phyloP scores from a whole-genome alignment of 345 rosid genomes.

The Viola odorata region DNA sequence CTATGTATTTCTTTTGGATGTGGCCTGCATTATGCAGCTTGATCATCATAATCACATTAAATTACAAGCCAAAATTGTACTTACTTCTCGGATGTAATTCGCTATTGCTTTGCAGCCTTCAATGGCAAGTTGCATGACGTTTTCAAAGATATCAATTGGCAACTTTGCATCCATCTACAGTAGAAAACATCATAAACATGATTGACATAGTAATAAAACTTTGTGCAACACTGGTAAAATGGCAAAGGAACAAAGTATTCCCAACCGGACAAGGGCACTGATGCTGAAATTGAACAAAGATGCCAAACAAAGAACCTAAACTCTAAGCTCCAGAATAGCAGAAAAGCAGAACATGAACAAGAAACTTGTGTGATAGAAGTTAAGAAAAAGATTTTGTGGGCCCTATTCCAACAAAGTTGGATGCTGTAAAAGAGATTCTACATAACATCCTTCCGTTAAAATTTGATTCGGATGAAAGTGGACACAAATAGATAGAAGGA shows the following conservation, averaged over 20 bases:
- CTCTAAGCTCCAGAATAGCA: too few relatives aligned
- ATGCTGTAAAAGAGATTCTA: too few relatives aligned
- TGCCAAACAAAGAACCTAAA: too few relatives aligned
- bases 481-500: too few relatives aligned
- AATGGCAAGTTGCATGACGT: slow-evolving; percentile 73
- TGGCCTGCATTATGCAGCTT: not conserved
- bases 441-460: too few relatives aligned
- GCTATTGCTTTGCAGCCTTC: slow-evolving; percentile 93
- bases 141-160: slow-evolving; percentile 67
- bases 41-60: not conserved
- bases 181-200: not conserved
- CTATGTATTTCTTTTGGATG: not conserved
- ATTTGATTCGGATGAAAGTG: too few relatives aligned
- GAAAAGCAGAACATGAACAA: too few relatives aligned
- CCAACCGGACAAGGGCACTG: not conserved
- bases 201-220: not conserved
- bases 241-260: not conserved
- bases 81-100: slow-evolving; percentile 63
- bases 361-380: not conserved
- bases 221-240: not conserved
- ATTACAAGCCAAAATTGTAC: not conserved
- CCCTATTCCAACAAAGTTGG: too few relatives aligned
- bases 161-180: slow-evolving; percentile 89
- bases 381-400: too few relatives aligned
- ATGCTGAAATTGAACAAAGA: too few relatives aligned